Evolutionary conservation across 768 basidiomycete genomes (phyloP).

Genomic region (Tulasnella sp.): DNA sequence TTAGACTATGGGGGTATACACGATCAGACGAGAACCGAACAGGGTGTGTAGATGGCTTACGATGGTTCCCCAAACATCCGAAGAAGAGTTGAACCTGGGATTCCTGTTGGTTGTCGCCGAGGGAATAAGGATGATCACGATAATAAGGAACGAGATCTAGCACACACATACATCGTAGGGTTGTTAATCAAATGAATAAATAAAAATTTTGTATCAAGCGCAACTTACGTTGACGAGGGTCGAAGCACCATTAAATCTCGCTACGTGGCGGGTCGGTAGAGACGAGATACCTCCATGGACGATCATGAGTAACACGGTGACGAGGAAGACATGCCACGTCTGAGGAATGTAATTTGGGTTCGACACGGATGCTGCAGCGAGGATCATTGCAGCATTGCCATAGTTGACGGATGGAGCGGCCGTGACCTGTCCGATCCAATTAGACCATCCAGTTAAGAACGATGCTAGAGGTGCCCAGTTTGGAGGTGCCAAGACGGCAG

Average conservation of each 20-base stretch:
- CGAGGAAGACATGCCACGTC: constrained; percentile 1
- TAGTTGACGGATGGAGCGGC: constrained; percentile 15
- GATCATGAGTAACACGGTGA: constrained; percentile 9
- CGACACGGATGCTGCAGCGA: constrained; percentile 1
- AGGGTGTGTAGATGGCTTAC: background rate
- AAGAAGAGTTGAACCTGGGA: background rate
- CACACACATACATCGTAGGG: background rate
- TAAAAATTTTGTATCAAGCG: background rate
- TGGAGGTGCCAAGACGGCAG: constrained; percentile 2
- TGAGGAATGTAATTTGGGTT: constrained; percentile 11
- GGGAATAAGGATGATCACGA: constrained; percentile 15
- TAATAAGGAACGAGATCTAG: constrained; percentile 5
- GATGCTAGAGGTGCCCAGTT: constrained; percentile 13
- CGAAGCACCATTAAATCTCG: constrained; percentile 9
- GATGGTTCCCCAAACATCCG: background rate
- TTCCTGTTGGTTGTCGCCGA: background rate
- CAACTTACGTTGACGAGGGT: background rate
- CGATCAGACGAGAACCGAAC: no score
- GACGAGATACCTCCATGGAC: background rate
- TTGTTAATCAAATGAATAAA: no score
- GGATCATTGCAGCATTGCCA: constrained; percentile 14
- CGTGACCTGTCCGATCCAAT: constrained; percentile 10
- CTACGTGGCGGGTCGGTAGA: constrained; percentile 15
- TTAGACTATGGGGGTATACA: background rate
- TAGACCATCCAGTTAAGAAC: constrained; percentile 15